Evolutionary conservation across 2,329 filamentous ascomycete genomes (phyloP).

Genomic region (Beauveria pseudobassiana): DNA sequence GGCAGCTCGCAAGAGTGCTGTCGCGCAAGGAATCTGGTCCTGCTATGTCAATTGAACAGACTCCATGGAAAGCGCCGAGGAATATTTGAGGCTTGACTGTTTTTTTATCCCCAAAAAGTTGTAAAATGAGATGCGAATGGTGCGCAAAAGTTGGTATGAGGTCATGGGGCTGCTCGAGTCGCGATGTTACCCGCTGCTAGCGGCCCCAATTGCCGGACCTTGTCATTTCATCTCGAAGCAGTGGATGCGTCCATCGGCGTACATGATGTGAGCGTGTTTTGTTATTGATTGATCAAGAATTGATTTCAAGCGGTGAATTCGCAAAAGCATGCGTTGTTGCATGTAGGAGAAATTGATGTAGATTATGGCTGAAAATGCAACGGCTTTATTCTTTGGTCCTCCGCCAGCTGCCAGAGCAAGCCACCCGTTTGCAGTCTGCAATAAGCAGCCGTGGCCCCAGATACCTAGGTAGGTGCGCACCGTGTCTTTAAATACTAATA

Average conservation of each 20-base stretch:
- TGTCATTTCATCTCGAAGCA: neutral
- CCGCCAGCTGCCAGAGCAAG: neutral
- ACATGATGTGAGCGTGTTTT: neutral
- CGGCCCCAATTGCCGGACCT: neutral
- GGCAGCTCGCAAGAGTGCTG: neutral
- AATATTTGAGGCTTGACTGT: neutral
- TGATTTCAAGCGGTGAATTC: neutral
- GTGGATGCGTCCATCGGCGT: neutral
- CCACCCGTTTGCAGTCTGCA: neutral
- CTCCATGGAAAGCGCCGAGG: neutral
- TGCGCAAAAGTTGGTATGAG: neutral
- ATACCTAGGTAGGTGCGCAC: no score
- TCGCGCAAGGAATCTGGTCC: neutral
- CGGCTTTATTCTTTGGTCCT: neutral
- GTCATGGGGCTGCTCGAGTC: slow-evolving; percentile 5
- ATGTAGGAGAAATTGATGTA: neutral
- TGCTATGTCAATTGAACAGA: neutral
- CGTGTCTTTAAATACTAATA: no score
- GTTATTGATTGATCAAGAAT: neutral
- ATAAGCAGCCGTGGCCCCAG: neutral
- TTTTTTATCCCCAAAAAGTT: neutral
- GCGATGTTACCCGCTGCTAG: slow-evolving; percentile 7
- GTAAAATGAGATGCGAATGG: neutral
- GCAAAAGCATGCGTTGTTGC: neutral
- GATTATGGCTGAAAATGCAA: neutral